Evolutionary conservation across 805 yeast species (phyloP).

Genomic region (Kregervanrija fluxuum): DNA sequence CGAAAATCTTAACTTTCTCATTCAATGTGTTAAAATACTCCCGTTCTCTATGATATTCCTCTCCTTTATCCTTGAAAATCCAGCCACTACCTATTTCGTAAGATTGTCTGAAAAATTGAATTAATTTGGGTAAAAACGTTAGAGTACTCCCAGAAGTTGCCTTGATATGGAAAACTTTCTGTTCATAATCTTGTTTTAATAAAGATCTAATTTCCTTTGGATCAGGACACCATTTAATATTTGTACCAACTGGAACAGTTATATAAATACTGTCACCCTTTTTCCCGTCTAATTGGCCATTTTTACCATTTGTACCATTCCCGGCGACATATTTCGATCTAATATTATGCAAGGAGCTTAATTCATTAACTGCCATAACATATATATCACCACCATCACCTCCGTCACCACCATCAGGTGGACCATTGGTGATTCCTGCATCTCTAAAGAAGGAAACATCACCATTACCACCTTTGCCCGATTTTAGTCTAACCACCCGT

Average conservation of each 20-base stretch:
- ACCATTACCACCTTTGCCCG: constrained; percentile 91
- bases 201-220: constrained; percentile 38
- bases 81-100: constrained; percentile 76
- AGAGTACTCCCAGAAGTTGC: constrained; percentile 16
- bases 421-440: constrained; percentile 78
- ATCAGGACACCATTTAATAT: constrained; percentile 77
- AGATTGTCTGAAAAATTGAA: constrained; percentile 60
- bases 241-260: constrained; percentile 89
- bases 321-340: constrained; percentile 63
- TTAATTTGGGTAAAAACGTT: constrained; percentile 28
- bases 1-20: constrained; percentile 58
- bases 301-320: constrained; percentile 64
- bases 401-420: constrained; percentile 99
- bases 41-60: constrained; percentile 57
- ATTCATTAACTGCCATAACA: constrained; percentile 68
- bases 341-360: constrained; percentile 65
- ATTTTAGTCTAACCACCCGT: constrained; percentile 52
- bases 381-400: constrained; percentile 88
- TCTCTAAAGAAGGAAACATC: constrained; percentile 80
- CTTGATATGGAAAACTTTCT: constrained; percentile 19
- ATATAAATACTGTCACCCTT: constrained; percentile 73
- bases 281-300: constrained; percentile 79
- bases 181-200: constrained; percentile 11
- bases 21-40: constrained; percentile 63
- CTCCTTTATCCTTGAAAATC: constrained; percentile 75